A percentile compares a stretch with the other conserved stretches of the same genome.
phyloP scores from a whole-genome alignment of 371 early-diverging fungal genomes.

The Apophysomyces elegans region DNA sequence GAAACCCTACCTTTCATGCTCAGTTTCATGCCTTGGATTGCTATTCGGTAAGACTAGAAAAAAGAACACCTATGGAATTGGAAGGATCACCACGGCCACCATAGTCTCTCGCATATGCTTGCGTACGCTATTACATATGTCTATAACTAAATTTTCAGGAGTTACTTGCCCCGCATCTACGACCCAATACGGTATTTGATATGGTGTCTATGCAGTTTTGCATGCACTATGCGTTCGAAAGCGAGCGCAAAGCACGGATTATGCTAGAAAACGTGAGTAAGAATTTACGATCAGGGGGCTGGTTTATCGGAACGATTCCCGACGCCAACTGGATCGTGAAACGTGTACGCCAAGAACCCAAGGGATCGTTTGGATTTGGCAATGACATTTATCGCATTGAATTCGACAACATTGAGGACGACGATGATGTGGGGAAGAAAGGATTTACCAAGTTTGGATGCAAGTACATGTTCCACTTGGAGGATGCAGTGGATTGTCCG shows the following conservation, averaged over 20 bases:
- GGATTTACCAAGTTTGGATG: slow-evolving; percentile 77
- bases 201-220: slow-evolving; percentile 96
- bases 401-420: slow-evolving; percentile 65
- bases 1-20: slow-evolving; percentile 65
- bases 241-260: slow-evolving; percentile 77
- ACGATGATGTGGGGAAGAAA: slow-evolving; percentile 22
- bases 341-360: slow-evolving; percentile 37
- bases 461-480: slow-evolving; percentile 92
- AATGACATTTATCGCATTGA: slow-evolving; percentile 85
- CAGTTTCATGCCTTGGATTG: slow-evolving; percentile 84
- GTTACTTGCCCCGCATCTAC: slow-evolving; percentile 58
- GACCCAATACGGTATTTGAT: slow-evolving; percentile 70
- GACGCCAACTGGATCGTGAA: slow-evolving; percentile 89
- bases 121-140: no score
- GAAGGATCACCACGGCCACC: no score
- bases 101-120: no score
- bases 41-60: slow-evolving; percentile 60
- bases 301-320: slow-evolving; percentile 95
- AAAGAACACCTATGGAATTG: neutral
- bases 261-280: slow-evolving; percentile 85
- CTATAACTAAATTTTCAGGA: slow-evolving; percentile 32
- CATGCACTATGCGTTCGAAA: slow-evolving; percentile 97
- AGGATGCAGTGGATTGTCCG: slow-evolving; percentile 98
- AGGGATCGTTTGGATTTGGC: slow-evolving; percentile 64
- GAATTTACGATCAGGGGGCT: slow-evolving; percentile 82